These are phyloP conservation scores for Phialophora expanda DNA, from an alignment of 2,329 filamentous ascomycete genomes.

Conservation along the genomic window DNA sequence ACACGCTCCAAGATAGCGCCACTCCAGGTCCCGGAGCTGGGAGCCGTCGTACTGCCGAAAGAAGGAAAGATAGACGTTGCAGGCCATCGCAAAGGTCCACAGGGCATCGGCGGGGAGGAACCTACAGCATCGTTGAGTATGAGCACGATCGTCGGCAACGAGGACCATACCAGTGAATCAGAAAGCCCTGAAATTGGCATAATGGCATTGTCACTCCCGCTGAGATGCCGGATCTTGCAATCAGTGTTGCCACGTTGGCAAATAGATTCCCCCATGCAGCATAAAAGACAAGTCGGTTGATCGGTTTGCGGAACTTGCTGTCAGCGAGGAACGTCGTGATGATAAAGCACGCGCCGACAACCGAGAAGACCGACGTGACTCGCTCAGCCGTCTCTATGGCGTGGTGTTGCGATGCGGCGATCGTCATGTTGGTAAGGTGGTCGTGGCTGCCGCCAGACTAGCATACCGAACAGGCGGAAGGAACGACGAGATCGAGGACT, in stretches of 20 bases:
- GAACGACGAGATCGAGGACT: not conserved
- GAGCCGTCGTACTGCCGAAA: constrained; percentile 72
- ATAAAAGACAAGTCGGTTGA: constrained; percentile 83
- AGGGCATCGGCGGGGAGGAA: constrained; percentile 77
- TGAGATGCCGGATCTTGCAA: constrained; percentile 66
- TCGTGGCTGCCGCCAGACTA: constrained; percentile 1
- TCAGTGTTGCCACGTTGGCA: constrained; percentile 76
- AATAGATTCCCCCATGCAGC: constrained; percentile 81
- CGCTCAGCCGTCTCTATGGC: constrained; percentile 69
- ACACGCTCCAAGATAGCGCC: constrained; percentile 70
- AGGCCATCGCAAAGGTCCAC: constrained; percentile 81
- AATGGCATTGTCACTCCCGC: constrained; percentile 59
- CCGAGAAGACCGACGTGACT: constrained; percentile 70
- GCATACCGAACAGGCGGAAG: constrained; percentile 10
- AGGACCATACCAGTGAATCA: constrained; percentile 76
- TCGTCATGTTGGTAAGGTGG: constrained; percentile 27
- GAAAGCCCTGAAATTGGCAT: constrained; percentile 76
- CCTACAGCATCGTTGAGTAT: constrained; percentile 52
- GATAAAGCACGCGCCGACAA: constrained; percentile 73
- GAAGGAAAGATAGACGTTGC: constrained; percentile 82
- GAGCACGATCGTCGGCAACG: not conserved
- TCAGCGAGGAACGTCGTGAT: constrained; percentile 73
- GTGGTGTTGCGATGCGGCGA: constrained; percentile 49
- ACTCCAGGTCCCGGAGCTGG: constrained; percentile 69
- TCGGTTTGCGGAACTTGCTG: constrained; percentile 77